A percentile compares a stretch with the other conserved stretches of the same genome.
Evolutionary conservation across 495 filamentous ascomycete species (phyloP).

Genomic region (Hyaloscypha variabilis): DNA sequence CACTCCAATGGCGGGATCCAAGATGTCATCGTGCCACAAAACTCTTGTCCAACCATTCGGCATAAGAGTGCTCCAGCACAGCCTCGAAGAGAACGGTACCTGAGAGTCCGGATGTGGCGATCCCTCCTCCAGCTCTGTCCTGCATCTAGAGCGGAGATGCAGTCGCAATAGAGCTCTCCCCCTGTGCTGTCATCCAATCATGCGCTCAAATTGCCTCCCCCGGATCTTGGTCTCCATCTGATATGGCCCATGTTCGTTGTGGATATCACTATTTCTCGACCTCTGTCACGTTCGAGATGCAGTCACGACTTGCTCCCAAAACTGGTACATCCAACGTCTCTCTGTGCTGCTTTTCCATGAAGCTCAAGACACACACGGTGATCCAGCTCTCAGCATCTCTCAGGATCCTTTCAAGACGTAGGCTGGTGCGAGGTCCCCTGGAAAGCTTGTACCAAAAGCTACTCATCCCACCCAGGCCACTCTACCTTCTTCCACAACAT

Average conservation of each 20-base stretch:
- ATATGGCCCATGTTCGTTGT: neutral
- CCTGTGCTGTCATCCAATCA: neutral
- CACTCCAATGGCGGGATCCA: neutral
- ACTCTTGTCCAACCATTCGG: neutral
- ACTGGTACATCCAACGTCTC: too few relatives aligned
- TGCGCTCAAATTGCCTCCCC: conserved; percentile 5
- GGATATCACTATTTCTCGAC: neutral
- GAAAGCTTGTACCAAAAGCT: too few relatives aligned
- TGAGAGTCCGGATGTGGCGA: neutral
- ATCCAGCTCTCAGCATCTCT: too few relatives aligned
- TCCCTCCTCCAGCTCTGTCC: neutral
- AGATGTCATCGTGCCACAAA: conserved; percentile 2
- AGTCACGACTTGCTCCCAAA: too few relatives aligned
- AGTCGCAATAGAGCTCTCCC: too few relatives aligned
- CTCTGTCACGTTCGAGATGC: too few relatives aligned
- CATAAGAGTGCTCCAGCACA: neutral
- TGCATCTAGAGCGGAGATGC: neutral
- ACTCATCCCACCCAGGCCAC: too few relatives aligned
- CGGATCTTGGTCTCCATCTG: neutral
- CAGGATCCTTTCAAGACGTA: too few relatives aligned
- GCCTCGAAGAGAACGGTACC: neutral
- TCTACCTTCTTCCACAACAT: neutral
- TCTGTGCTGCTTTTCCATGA: too few relatives aligned
- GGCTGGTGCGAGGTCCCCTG: too few relatives aligned
- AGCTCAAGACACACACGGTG: too few relatives aligned